Conservation (phyloP, 1,139 yeast species). For the Saccharomyces hybrid region DNA sequence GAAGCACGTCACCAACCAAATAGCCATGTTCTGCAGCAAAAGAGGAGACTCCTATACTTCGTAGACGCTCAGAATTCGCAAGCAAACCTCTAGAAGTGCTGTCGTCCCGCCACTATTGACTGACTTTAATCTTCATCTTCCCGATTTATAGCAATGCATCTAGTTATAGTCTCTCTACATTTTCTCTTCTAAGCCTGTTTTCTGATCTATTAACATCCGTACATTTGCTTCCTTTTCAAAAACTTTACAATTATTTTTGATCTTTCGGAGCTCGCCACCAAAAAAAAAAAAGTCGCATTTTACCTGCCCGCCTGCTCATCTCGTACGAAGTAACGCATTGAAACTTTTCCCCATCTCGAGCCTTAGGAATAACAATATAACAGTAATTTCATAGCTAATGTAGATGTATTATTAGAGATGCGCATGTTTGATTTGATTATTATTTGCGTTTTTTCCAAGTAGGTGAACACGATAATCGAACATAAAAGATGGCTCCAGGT, state of each 20-base stretch:
- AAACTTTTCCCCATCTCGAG: background rate
- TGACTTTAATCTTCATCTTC: background rate
- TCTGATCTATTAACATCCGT: background rate
- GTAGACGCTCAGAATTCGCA: background rate
- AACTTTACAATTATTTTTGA: no score
- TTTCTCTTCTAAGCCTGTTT: background rate
- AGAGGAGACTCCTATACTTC: background rate
- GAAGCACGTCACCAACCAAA: background rate
- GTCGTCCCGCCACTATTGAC: background rate
- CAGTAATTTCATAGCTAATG: background rate
- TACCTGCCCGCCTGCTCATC: background rate
- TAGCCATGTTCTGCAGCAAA: background rate
- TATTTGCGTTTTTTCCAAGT: background rate
- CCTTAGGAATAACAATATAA: background rate
- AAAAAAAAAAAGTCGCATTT: background rate
- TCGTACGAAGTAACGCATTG: background rate
- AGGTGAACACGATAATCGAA: background rate
- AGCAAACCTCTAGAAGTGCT: background rate
- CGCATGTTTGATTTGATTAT: background rate
- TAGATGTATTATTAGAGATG: background rate
- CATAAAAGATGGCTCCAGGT: conserved; percentile 49
- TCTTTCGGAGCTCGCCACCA: no score
- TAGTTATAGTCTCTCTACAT: background rate
- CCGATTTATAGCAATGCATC: background rate
- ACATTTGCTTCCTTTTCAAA: no score